Conservation (phyloP, 1,284 basidiomycete genomes). For the Irpex sp. region DNA sequence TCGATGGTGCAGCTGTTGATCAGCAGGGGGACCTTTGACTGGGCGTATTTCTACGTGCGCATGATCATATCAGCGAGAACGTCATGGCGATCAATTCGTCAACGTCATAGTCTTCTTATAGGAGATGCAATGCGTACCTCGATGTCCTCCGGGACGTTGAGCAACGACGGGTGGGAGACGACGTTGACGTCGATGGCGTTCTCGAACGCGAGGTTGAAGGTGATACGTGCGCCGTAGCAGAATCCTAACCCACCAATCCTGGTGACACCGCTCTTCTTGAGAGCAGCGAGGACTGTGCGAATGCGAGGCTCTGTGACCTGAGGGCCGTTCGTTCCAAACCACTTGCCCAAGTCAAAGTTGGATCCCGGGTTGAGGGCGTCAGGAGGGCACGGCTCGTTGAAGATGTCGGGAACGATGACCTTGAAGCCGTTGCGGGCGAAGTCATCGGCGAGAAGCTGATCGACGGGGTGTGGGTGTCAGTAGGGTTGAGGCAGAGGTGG, state of each 20-base stretch:
- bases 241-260: constrained; percentile 56
- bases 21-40: constrained; percentile 49
- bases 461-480: not conserved
- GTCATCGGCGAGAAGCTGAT: constrained; percentile 42
- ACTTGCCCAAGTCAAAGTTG: constrained; percentile 39
- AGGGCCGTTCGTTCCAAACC: constrained; percentile 43
- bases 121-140: constrained; percentile 33
- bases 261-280: constrained; percentile 55
- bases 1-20: constrained; percentile 61
- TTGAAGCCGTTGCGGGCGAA: constrained; percentile 51
- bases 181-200: constrained; percentile 45
- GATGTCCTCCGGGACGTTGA: constrained; percentile 51
- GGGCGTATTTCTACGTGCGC: constrained; percentile 40
- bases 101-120: not conserved
- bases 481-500: not conserved
- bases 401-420: constrained; percentile 39
- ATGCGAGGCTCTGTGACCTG: constrained; percentile 41
- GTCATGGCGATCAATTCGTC: constrained; percentile 8
- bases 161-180: constrained; percentile 64
- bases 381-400: constrained; percentile 34
- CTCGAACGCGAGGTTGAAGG: constrained; percentile 64
- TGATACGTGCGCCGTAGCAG: constrained; percentile 53
- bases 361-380: constrained; percentile 13
- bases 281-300: constrained; percentile 50
- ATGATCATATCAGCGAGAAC: not conserved